Evolutionary conservation across 805 yeast genomes (phyloP).

Genomic region (Wickerhamiella australiensis): DNA sequence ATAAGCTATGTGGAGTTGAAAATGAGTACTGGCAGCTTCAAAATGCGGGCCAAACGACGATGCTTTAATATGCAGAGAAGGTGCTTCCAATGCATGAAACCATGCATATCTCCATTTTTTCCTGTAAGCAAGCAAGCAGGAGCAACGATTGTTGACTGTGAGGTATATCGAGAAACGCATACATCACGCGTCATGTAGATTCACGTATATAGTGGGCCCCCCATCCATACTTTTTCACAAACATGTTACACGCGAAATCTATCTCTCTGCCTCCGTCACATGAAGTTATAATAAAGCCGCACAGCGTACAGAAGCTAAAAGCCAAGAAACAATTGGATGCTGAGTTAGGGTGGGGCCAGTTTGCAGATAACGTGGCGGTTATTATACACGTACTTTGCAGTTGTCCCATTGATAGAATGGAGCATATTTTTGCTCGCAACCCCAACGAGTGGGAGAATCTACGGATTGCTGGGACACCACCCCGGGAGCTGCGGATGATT

Average conservation of each 20-base stretch:
- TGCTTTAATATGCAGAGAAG: neutral
- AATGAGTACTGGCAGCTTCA: neutral
- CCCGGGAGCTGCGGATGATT: neutral
- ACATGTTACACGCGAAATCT: neutral
- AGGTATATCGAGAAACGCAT: neutral
- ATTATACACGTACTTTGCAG: slow-evolving; percentile 4
- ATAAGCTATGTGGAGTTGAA: slow-evolving; percentile 16
- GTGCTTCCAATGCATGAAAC: neutral
- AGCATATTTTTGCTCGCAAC: neutral
- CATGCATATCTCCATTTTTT: neutral
- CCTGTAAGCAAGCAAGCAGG: neutral
- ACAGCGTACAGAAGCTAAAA: neutral
- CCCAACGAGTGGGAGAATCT: neutral
- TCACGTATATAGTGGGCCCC: neutral
- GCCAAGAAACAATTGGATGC: neutral
- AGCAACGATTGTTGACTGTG: neutral
- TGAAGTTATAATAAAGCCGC: neutral
- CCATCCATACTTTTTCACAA: neutral
- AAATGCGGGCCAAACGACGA: neutral
- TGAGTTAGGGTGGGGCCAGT: neutral
- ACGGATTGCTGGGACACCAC: neutral
- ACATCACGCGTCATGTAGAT: neutral
- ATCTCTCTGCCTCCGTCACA: neutral
- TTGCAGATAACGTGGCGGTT: slow-evolving; percentile 7
- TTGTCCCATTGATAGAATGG: neutral